Evolutionary conservation across 164 flowering plant genomes (phyloP).

Genomic region (Vitis rupestris): DNA sequence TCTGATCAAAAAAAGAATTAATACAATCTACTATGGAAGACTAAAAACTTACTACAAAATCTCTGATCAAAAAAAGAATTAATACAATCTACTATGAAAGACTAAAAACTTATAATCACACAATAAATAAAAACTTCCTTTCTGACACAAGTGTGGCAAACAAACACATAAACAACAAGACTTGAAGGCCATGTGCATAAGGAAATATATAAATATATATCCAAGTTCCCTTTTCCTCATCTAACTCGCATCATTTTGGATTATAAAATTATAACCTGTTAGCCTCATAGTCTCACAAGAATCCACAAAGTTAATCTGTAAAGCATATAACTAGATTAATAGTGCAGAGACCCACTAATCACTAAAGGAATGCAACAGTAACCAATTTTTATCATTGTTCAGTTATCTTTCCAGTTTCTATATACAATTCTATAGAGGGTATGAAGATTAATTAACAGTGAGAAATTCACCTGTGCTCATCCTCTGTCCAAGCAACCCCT

Average conservation of each 20-base stretch:
- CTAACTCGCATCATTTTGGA: not conserved
- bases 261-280: too few relatives aligned
- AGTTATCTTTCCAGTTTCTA: slow-evolving; percentile 6
- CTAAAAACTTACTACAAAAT: not conserved
- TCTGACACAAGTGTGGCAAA: not conserved
- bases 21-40: too few relatives aligned
- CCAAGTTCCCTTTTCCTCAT: not conserved
- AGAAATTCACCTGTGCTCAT: slow-evolving; percentile 80
- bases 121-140: not conserved
- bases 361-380: slow-evolving; percentile 25
- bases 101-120: not conserved
- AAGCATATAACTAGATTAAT: slow-evolving; percentile 8
- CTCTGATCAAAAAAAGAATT: too few relatives aligned
- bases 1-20: too few relatives aligned
- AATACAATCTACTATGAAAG: too few relatives aligned
- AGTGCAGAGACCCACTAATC: slow-evolving; percentile 15
- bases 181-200: not conserved
- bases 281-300: too few relatives aligned
- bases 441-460: not conserved
- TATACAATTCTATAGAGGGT: not conserved
- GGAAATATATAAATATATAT: not conserved
- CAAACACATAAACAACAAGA: not conserved
- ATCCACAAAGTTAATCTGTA: not conserved
- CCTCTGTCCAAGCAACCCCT: slow-evolving; percentile 98
- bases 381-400: slow-evolving; percentile 10